Conservation (phyloP, 179 eudicot species). For the Sideroxylon spinosum region DNA sequence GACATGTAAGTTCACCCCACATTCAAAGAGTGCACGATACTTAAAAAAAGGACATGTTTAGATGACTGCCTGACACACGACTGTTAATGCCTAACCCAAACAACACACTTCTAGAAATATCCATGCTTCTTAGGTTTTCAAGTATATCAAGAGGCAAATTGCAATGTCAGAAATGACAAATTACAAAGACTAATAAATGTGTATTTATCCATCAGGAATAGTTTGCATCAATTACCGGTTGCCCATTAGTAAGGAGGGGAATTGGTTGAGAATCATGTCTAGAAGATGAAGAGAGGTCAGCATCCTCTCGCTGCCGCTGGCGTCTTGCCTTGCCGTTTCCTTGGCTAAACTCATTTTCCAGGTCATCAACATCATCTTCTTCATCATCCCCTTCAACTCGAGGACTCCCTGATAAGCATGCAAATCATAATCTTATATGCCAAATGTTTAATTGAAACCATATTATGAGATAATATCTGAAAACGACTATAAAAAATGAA, state of each 20-base stretch:
- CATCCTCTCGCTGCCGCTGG: slow-evolving; percentile 75
- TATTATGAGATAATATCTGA: not conserved
- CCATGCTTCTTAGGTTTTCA: no score
- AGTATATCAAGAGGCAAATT: not conserved
- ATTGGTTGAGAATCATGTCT: slow-evolving; percentile 79
- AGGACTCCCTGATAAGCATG: slow-evolving; percentile 51
- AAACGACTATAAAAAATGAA: not conserved
- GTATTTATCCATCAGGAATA: not conserved
- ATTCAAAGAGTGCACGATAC: no score
- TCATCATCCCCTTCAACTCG: slow-evolving; percentile 95
- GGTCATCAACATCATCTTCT: slow-evolving; percentile 83
- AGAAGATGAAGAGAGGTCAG: slow-evolving; percentile 68
- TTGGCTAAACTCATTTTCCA: slow-evolving; percentile 75
- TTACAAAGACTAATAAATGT: not conserved
- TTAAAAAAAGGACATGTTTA: no score
- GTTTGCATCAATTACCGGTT: slow-evolving; percentile 46
- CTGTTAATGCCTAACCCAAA: no score
- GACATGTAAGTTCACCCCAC: no score
- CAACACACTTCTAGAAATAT: no score
- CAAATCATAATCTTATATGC: not conserved
- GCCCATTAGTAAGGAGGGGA: slow-evolving; percentile 81
- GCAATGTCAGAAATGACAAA: not conserved
- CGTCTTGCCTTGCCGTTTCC: slow-evolving; percentile 55
- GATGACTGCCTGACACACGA: no score
- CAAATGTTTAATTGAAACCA: slow-evolving; percentile 7